Percentiles rank a stretch among this genome's conserved stretches.
These are phyloP conservation scores for Neurospora discreta DNA, from an alignment of 495 filamentous ascomycete genomes.

Conservation along the genomic window DNA sequence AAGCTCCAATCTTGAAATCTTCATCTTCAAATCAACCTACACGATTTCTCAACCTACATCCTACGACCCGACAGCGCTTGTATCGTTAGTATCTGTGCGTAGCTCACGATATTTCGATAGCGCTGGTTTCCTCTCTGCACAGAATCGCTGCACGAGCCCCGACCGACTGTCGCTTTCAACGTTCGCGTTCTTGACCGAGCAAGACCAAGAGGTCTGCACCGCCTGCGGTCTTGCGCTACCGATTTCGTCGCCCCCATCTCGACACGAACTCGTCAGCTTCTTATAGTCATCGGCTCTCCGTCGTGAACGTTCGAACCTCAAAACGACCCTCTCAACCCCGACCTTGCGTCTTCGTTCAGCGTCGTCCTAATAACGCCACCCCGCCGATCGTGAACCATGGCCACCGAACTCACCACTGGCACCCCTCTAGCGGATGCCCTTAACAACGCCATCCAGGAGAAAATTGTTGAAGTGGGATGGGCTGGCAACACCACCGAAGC, in stretches of 20 bases:
- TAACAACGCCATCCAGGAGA: constrained; percentile 71
- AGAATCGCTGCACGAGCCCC: neutral
- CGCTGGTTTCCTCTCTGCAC: neutral
- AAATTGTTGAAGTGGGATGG: constrained; percentile 93
- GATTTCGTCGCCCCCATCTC: neutral
- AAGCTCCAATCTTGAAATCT: constrained; percentile 7
- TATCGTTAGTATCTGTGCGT: neutral
- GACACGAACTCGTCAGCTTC: neutral
- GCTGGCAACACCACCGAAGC: constrained; percentile 68
- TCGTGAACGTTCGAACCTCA: neutral
- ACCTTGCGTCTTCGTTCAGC: neutral
- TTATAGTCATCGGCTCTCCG: neutral
- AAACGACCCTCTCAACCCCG: neutral
- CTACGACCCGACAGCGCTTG: neutral
- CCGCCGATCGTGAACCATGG: constrained; percentile 39
- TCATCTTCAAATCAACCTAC: constrained; percentile 1
- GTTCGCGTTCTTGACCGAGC: neutral
- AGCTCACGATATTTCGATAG: neutral
- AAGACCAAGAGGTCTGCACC: neutral
- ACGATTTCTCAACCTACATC: constrained; percentile 6
- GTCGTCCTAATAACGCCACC: neutral
- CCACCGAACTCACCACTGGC: constrained; percentile 57
- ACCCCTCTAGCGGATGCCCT: constrained; percentile 76
- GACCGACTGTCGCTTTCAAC: neutral
- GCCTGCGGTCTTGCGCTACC: neutral